Percentiles rank a stretch among this genome's conserved stretches.
phyloP scores from a whole-genome alignment of 495 filamentous ascomycete species.

The Aspergillus avenaceus region DNA sequence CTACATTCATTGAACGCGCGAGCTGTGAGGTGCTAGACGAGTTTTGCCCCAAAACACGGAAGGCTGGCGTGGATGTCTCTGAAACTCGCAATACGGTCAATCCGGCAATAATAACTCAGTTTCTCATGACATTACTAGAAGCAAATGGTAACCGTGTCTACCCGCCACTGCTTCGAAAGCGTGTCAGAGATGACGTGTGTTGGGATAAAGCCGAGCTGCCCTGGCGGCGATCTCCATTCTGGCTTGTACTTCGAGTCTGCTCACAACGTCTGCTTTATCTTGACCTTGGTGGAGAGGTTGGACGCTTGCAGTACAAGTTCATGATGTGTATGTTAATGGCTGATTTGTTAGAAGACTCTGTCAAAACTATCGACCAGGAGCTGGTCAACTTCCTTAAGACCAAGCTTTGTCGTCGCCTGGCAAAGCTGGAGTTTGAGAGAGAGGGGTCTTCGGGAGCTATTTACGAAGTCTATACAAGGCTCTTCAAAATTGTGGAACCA shows the following conservation, averaged over 20 bases:
- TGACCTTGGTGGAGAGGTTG: constrained; percentile 38
- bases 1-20: constrained; percentile 54
- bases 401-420: constrained; percentile 59
- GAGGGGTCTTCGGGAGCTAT: not conserved
- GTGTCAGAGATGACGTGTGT: constrained; percentile 56
- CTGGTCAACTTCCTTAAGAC: constrained; percentile 34
- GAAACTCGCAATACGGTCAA: constrained; percentile 54
- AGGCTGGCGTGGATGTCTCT: constrained; percentile 39
- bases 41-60: constrained; percentile 46
- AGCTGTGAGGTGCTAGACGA: constrained; percentile 50
- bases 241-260: constrained; percentile 56
- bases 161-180: constrained; percentile 43
- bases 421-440: constrained; percentile 50
- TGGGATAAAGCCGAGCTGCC: constrained; percentile 41
- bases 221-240: constrained; percentile 55
- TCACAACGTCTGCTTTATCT: constrained; percentile 45
- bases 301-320: constrained; percentile 55
- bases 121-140: constrained; percentile 55
- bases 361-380: constrained; percentile 23
- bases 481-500: constrained; percentile 16
- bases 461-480: constrained; percentile 5
- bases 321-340: constrained; percentile 44
- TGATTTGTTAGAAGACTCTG: constrained; percentile 35
- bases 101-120: constrained; percentile 49
- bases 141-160: constrained; percentile 36